These are phyloP conservation scores for Russula sp. DNA, from an alignment of 768 basidiomycete species.

Conservation along the genomic window DNA sequence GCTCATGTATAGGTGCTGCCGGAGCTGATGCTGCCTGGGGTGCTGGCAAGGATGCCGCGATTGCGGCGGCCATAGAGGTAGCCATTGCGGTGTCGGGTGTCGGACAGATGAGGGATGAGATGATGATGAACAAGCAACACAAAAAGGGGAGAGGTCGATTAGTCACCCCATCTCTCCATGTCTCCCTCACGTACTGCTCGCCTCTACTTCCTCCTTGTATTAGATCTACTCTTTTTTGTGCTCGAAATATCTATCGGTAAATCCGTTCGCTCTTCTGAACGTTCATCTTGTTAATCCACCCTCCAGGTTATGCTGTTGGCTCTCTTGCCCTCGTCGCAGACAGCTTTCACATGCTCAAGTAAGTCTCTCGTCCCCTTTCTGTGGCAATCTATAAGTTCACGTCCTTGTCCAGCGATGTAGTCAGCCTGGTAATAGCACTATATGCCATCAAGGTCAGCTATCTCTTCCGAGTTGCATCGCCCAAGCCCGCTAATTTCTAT, in stretches of 20 bases:
- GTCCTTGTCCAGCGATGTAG: constrained; percentile 71
- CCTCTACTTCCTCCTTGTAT: constrained; percentile 72
- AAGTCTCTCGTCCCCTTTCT: constrained; percentile 34
- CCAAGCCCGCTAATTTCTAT: constrained; percentile 16
- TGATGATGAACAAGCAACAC: too few relatives aligned
- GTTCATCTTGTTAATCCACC: constrained; percentile 6
- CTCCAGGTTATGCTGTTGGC: constrained; percentile 89
- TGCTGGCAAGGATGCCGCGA: constrained; percentile 79
- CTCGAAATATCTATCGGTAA: constrained; percentile 78
- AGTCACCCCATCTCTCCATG: constrained; percentile 31
- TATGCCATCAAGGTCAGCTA: constrained; percentile 79
- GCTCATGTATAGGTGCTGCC: constrained; percentile 70
- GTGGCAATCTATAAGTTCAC: constrained; percentile 10
- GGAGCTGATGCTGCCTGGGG: constrained; percentile 59
- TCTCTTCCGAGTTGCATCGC: constrained; percentile 16
- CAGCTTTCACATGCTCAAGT: constrained; percentile 99
- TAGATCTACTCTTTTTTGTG: constrained; percentile 86
- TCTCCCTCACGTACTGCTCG: constrained; percentile 62
- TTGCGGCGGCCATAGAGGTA: constrained; percentile 88
- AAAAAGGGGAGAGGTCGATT: not conserved
- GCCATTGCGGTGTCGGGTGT: constrained; percentile 54
- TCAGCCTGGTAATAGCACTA: constrained; percentile 91
- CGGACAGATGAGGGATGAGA: not conserved
- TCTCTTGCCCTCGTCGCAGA: constrained; percentile 95
- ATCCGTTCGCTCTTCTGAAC: constrained; percentile 25